Evolutionary conservation across 2,329 filamentous ascomycete genomes (phyloP).

Genomic region (Colletotrichum tanaceti): DNA sequence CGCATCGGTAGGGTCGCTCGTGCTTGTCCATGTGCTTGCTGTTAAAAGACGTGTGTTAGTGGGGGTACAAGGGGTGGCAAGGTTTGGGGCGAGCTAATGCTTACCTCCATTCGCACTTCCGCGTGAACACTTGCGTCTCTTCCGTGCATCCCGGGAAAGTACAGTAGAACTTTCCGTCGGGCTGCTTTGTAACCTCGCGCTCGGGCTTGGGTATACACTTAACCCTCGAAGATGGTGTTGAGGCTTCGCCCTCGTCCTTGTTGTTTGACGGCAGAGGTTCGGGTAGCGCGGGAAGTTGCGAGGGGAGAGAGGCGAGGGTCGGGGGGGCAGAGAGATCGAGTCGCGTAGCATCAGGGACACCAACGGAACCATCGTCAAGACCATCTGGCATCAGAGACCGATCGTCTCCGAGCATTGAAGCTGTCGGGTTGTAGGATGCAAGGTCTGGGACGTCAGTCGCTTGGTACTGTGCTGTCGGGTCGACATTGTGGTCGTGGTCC

Average conservation of each 20-base stretch:
- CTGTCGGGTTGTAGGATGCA: slow-evolving; percentile 56
- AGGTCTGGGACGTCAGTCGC: slow-evolving; percentile 57
- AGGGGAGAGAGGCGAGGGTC: slow-evolving; percentile 49
- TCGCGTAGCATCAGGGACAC: slow-evolving; percentile 52
- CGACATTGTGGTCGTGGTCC: slow-evolving; percentile 51
- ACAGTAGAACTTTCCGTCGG: slow-evolving; percentile 82
- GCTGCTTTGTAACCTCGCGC: slow-evolving; percentile 69
- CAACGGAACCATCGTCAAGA: slow-evolving; percentile 50
- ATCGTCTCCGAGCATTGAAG: slow-evolving; percentile 53
- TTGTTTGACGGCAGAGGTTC: slow-evolving; percentile 46
- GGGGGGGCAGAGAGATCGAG: slow-evolving; percentile 52
- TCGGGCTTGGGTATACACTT: slow-evolving; percentile 70
- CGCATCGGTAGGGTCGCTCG: slow-evolving; percentile 90
- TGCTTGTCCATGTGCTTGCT: slow-evolving; percentile 99
- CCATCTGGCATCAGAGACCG: slow-evolving; percentile 52
- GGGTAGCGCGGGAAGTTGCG: slow-evolving; percentile 48
- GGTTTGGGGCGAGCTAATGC: slow-evolving; percentile 52
- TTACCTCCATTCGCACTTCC: slow-evolving; percentile 96
- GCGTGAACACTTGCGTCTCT: slow-evolving; percentile 73
- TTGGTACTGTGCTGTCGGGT: slow-evolving; percentile 50
- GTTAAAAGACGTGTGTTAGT: slow-evolving; percentile 43
- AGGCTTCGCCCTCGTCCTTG: slow-evolving; percentile 38
- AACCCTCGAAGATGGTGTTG: slow-evolving; percentile 50
- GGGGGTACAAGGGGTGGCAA: neutral
- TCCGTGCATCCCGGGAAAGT: slow-evolving; percentile 76